phyloP scores from a whole-genome alignment of 768 basidiomycete species.

The Harrya chromipes region DNA sequence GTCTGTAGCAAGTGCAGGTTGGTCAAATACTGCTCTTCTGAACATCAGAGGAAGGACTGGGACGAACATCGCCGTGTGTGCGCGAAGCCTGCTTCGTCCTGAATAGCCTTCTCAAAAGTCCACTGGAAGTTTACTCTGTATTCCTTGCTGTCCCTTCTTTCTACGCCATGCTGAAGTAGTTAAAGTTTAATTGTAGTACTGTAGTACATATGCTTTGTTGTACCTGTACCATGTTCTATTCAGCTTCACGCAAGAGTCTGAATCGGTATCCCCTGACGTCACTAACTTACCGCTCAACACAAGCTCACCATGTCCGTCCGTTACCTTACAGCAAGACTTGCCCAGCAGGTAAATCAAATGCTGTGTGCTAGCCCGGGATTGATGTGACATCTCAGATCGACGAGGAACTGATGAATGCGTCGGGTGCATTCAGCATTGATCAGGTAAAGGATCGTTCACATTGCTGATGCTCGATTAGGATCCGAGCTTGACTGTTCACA shows the following conservation, averaged over 20 bases:
- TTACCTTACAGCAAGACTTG: slow-evolving; percentile 67
- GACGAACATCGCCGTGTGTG: slow-evolving; percentile 75
- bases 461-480: background rate
- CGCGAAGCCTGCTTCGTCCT: slow-evolving; percentile 32
- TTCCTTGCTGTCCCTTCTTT: background rate
- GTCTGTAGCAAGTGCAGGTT: slow-evolving; percentile 76
- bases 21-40: slow-evolving; percentile 73
- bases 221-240: slow-evolving; percentile 4
- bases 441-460: slow-evolving; percentile 49
- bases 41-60: slow-evolving; percentile 77
- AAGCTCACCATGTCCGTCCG: slow-evolving; percentile 48
- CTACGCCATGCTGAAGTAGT: background rate
- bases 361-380: background rate
- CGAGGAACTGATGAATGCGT: slow-evolving; percentile 83
- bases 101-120: background rate
- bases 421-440: slow-evolving; percentile 93
- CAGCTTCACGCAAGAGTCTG: too few species aligned
- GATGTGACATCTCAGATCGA: slow-evolving; percentile 63
- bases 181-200: too few species aligned
- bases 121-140: background rate
- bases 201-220: background rate
- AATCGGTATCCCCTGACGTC: background rate
- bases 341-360: slow-evolving; percentile 59
- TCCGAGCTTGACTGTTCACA: background rate
- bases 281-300: background rate